Evolutionary conservation across 805 yeast genomes (phyloP), one percentile per base, ranked within the genome.

Genomic region (Yarrowia sp.): DNA sequence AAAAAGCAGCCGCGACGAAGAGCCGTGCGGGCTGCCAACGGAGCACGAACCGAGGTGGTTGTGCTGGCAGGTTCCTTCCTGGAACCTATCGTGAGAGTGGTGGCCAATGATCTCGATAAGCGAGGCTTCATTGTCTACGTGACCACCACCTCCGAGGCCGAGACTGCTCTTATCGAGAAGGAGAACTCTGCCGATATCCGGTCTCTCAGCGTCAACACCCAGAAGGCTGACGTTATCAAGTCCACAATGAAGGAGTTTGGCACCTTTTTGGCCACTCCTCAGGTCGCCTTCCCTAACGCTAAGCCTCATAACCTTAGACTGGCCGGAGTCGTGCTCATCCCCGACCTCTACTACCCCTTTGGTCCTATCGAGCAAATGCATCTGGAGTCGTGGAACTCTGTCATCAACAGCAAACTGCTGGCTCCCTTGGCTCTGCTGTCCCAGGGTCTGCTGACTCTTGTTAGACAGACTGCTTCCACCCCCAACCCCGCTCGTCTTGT

Each of bases 81-180:
- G 2, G 94, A 90, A 71, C 91, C 92, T 0, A 79, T 90, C 69
- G 86, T 91, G 0, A 82, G 90, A 69, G 81, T 87, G 65, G 79
- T 91, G 40, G 90, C 92, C 0, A 82, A 85, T 69, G 97, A 91
- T 75, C 82, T 91, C 71, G 92, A 90, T 71, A 83, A 84, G 55
- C 81, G 97, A 67, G 97, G 97, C 0, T 91, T 89, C 75, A 88
- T 92, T 41, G 92, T 92, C 3, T 91, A 89, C 75, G 82, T 91
- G 71, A 87, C 96, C 0, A 85, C 87, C n/a, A 76, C 85, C n/a
- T 76, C 81, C 8, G 85, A 83, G 70, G 91, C 87, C 38, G 82
- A 81, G 71, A 91, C 88, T 70, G 77, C 80, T 0, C 76, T 83
- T 0, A 79, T 79, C 48, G 74, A 78, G 11, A 75, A 75, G 40